Evolutionary conservation across 2,329 filamentous ascomycete species (phyloP).

Genomic region (Venturia effusa): DNA sequence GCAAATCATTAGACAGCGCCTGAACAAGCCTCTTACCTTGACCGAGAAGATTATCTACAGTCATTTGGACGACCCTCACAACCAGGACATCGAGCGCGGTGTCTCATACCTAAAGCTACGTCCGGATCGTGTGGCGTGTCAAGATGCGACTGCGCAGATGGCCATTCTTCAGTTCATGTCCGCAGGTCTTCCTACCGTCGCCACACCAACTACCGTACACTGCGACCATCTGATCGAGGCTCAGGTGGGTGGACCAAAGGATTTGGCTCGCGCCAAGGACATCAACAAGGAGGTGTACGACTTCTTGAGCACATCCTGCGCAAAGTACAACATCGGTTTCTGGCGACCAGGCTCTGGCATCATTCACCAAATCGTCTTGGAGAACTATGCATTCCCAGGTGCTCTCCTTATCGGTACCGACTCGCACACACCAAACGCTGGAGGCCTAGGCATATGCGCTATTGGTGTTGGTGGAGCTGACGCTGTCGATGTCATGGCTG

Average conservation of each 20-base stretch:
- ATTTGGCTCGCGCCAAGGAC: slow-evolving; percentile 77
- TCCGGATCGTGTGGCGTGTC: slow-evolving; percentile 95
- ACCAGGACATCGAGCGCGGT: slow-evolving; percentile 92
- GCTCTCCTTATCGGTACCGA: slow-evolving; percentile 96
- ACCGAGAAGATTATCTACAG: slow-evolving; percentile 99
- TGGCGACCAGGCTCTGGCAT: slow-evolving; percentile 98
- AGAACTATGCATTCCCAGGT: slow-evolving; percentile 99
- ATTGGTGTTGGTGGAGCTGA: slow-evolving; percentile 98
- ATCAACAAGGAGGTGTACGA: slow-evolving; percentile 99
- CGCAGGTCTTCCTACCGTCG: slow-evolving; percentile 88
- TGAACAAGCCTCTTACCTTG: slow-evolving; percentile 88
- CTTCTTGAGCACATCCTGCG: slow-evolving; percentile 85
- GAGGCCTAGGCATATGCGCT: slow-evolving; percentile 87
- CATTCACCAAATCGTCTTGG: slow-evolving; percentile 96
- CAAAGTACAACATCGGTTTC: slow-evolving; percentile 99
- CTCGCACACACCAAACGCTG: slow-evolving; percentile 93
- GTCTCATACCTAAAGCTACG: slow-evolving; percentile 93
- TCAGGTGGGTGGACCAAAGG: slow-evolving; percentile 84
- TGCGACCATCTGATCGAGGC: slow-evolving; percentile 99
- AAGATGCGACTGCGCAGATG: slow-evolving; percentile 99
- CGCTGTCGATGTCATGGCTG: slow-evolving; percentile 96
- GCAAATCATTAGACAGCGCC: slow-evolving; percentile 71
- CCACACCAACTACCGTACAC: slow-evolving; percentile 91
- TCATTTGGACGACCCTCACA: slow-evolving; percentile 92
- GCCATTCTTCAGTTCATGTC: slow-evolving; percentile 99